Evolutionary conservation across 1,284 basidiomycete genomes (phyloP).

Genomic region (Cryptococcus sp.): DNA sequence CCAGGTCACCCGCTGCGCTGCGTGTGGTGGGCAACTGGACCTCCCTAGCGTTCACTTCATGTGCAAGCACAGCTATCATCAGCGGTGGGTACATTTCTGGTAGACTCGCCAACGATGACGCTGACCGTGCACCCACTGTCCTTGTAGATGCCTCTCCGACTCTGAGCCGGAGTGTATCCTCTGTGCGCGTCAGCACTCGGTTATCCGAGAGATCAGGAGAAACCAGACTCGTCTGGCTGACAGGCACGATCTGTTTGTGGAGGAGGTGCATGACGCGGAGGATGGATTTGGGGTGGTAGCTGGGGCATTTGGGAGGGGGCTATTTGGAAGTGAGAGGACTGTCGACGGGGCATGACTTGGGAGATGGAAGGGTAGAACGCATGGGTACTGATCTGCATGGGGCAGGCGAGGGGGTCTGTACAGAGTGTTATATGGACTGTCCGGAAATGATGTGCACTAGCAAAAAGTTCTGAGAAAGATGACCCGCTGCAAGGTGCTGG

Average conservation of each 20-base stretch:
- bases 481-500: no score
- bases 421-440: no score
- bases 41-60: constrained; percentile 94
- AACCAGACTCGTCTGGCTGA: constrained; percentile 78
- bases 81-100: constrained; percentile 58
- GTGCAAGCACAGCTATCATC: constrained; percentile 97
- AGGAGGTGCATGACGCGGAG: constrained; percentile 78
- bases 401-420: no score
- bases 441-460: no score
- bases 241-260: constrained; percentile 83
- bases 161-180: constrained; percentile 83
- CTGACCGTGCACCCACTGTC: neutral
- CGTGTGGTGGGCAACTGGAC: constrained; percentile 82
- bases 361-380: no score
- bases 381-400: no score
- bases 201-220: constrained; percentile 79
- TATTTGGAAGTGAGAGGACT: constrained; percentile 37
- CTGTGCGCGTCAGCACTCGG: constrained; percentile 80
- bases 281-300: constrained; percentile 79
- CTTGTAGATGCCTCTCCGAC: constrained; percentile 69
- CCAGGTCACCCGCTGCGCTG: constrained; percentile 86
- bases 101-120: neutral
- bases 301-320: constrained; percentile 70
- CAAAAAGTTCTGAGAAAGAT: no score
- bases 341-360: neutral